Evolutionary conservation across 148 eudicot species (phyloP), one percentile per base, ranked within the genome.

Genomic region (Rhododendron henanense): DNA sequence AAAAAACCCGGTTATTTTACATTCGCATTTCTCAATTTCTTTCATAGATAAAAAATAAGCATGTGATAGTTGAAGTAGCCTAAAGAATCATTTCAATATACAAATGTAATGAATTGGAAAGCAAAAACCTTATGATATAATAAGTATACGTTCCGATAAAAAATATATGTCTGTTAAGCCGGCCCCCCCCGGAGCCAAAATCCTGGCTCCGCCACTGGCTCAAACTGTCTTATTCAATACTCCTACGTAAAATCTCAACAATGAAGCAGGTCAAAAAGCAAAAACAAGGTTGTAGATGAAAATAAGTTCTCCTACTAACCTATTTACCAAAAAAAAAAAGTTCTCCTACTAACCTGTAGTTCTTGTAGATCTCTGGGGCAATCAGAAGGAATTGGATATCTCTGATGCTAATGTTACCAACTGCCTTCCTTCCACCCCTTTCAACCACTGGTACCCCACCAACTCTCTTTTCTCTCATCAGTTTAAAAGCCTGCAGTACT

Each of bases 341-440:
- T 84, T 57, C 41, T 19, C 53, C 47, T 50, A 87, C 89, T 81
- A 44, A 94, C 98, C 99, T 94, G 93, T 90, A 92, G 85, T 95
- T 93, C 88, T 92, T 95, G 94, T 96, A 96, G 67, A 96, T 93
- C 87, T 93, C 95, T 6, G 99, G 99, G 25, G 98, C 93, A 83
- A 90, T 91, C 84, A 96, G 85, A 80, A 96, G 97, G 89, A 90
- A 96, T 78, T 96, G 99, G 78, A 96, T 92, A 84, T 96, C 99
- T 88, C 98, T 88, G 47, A 96, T 92, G 91, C 99, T 96, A 87
- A 96, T 96, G 87, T 93, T 96, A 19, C 98, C 99, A 71, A 94
- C 88, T 84, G 98, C 97, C 86, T 95, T 96, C 28, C 83, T 85
- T 87, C 99, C 97, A 25, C 90, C 91, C 53, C 89, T 92, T 81